Evolutionary conservation across 139 green algal genomes (phyloP), one percentile per base, ranked within the genome.

Genomic region (Medakamo hakoo): DNA sequence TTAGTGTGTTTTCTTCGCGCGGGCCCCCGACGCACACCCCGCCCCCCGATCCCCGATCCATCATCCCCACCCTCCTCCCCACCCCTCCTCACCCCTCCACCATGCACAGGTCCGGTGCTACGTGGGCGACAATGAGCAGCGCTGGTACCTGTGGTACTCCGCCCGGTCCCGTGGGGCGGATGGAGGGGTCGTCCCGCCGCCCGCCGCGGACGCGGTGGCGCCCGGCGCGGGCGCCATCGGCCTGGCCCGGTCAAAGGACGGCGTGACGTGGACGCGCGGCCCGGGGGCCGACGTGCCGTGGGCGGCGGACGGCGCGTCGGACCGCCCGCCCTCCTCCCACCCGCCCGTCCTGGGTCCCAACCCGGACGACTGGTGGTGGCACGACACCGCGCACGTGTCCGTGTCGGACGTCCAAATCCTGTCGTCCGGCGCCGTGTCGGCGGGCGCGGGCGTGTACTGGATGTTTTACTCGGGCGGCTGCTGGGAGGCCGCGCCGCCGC

Each of bases 71-170:
- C 40, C 40, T 52, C 16, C 40, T 52, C 16, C 9, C 40, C 40
- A 9, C 9, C 40, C 40, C 40, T 16, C 40, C 9, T 16, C 40
- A 52, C 40, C 40, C 40, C 40, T 52, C 40, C 40, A 9, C n/a
- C n/a, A n/a, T n/a, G 16, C 40, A 16, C 40, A 52, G 40, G 86
- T 93, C 21, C 76, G 86, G 21, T 90, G 80, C 73, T 94, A 81
- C 58, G 28, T 88, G 49, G 80, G 80, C 1, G 87, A 94, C 52
- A 76, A 90, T 48, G 84, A 88, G 66, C 66, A 87, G 76, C 74
- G 81, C 2, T 95, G 88, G 88, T 79, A 78, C 58, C 93, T 95
- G 88, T 95, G 88, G 88, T 95, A 94, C 66, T 76, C 65, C 25
- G 88, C 85, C 1, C 68, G 76, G 2, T 52, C 40, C 40, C n/a